Base-by-base conservation (phyloP, 2,329 filamentous ascomycete species). In the Trichoderma sp. region DNA sequence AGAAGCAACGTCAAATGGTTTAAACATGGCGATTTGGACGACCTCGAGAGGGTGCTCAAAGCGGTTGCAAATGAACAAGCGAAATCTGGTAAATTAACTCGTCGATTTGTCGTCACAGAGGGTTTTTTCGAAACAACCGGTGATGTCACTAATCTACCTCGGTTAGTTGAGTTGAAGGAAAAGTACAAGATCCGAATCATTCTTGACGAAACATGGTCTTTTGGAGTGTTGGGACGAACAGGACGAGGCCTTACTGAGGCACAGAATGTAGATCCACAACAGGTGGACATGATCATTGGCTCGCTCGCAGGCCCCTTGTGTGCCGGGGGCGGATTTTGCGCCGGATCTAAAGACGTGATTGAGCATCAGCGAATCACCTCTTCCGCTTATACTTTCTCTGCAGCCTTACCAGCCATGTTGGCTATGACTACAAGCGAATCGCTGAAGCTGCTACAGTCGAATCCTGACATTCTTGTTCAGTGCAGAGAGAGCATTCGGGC, bases 151-250 rank as follows among this genome's bases (percentile, higher is more conserved):
- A 87, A 98, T 78, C 82, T 99, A 71, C 95, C 94, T 2, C 94
- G 90, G 77, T 87, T 99, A 74, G 92, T 98, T 72, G 95, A 97
- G 78, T 85, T 99, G 74, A 97, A 97, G 81, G 89, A 94, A 74
- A 92, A 91, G 79, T 97, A 98, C 87, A 99, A 97, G 83, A 99
- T 98, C 84, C 93, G 96, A 75, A 88, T 99, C 68, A 97, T 98
- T 73, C 89, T 99, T 46, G 96, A 99, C 79, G 96, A 99, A 83
- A 97, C 94, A 1, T 97, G 93, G 91, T 97, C 94, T 1, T 99
- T 98, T 78, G 96, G 95, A 70, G 92, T 98, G 21, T 87, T 99
- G 5, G 96, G 96, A 59, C 88, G 94, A 71, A 97, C 93, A 30
- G 96, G 96, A 24, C 90, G 94, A 64, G 96, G 96, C 69, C 85